phyloP scores from a whole-genome alignment of 805 yeast genomes.

The Metschnikowia orientalis region DNA sequence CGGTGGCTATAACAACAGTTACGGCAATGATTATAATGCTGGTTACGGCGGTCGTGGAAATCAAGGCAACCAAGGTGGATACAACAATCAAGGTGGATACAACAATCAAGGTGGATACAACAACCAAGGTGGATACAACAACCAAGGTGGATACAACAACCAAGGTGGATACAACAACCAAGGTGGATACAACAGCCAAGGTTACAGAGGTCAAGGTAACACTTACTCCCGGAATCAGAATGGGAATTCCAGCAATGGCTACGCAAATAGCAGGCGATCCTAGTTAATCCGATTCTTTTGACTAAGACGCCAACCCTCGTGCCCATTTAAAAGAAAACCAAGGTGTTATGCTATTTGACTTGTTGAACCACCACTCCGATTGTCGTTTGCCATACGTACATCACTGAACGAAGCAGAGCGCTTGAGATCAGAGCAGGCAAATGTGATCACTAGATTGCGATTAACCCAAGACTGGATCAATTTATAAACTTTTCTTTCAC shows the following conservation, averaged over 20 bases:
- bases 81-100: slow-evolving; percentile 7
- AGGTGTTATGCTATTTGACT: too few species aligned
- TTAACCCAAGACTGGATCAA: too few species aligned
- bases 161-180: slow-evolving; percentile 6
- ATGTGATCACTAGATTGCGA: too few species aligned
- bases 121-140: slow-evolving; percentile 1
- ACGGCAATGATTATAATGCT: not conserved
- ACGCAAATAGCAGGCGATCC: slow-evolving; percentile 2
- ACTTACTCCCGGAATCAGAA: slow-evolving; percentile 4
- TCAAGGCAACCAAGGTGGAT: slow-evolving; percentile 3
- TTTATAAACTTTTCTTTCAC: too few species aligned
- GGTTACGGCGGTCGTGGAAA: not conserved
- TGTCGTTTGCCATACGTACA: too few species aligned
- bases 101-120: slow-evolving; percentile 7
- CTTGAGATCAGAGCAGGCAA: too few species aligned
- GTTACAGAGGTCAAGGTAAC: slow-evolving; percentile 1
- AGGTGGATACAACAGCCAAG: slow-evolving; percentile 6
- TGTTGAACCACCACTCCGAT: too few species aligned
- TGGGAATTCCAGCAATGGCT: slow-evolving; percentile 2
- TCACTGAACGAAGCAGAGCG: too few species aligned
- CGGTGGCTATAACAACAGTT: not conserved
- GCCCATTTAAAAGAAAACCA: not conserved
- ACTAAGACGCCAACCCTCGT: slow-evolving; percentile 1
- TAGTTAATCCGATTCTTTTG: not conserved
- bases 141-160: slow-evolving; percentile 5